Base-by-base conservation (phyloP, 768 basidiomycete species). In the Lactarius hengduanensis region DNA sequence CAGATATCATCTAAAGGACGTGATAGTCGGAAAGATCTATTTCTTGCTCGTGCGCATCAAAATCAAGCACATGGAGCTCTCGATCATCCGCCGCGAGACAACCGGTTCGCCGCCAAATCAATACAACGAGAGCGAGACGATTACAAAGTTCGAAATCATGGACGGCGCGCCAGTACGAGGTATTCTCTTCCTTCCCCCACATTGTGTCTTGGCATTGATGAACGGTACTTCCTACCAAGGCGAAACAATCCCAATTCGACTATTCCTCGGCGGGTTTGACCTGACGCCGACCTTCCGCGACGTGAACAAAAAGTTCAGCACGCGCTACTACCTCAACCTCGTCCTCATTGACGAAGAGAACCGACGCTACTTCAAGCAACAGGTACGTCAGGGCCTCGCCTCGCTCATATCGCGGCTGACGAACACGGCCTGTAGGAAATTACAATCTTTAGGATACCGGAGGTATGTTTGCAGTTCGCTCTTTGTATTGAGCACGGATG, bases 71-170 rank as follows among this genome's bases (percentile, higher is more conserved):
- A 98, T 98, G 96, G 96, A 99, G 76, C 82, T 98, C 32, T 98
- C 95, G 18, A 98, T 98, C 74, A 98, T 99, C 71, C 89, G 96
- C 43, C 85, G 96, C 26, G 97, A 98, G 77, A 99, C 97, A 22
- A 98, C 96, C 0, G 96, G 96, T 13, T 84, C 95, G 16, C 93
- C 93, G 2, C 97, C 97, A n/a, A 99, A 99, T 73, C 95, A 96
- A 78, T 98, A 99, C 77, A 99, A 98, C 76, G 96, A 99, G 77
- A 94, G 91, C 73, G 96, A 98, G 76, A 98, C 96, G 9, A 98
- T 99, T 73, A 98, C 97, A 10, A 98, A 98, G 78, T 98, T 98
- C 74, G 97, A 98, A 78, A 97, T 98, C 71, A 97, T 98, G 96
- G 96, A 98, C 75, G 96, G 96, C 2, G 94, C 96, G 7, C 30